A percentile compares a stretch with the other conserved stretches of the same genome.
Evolutionary conservation across 1,284 basidiomycete genomes (phyloP).

Genomic region (Rugosomyces carneus): DNA sequence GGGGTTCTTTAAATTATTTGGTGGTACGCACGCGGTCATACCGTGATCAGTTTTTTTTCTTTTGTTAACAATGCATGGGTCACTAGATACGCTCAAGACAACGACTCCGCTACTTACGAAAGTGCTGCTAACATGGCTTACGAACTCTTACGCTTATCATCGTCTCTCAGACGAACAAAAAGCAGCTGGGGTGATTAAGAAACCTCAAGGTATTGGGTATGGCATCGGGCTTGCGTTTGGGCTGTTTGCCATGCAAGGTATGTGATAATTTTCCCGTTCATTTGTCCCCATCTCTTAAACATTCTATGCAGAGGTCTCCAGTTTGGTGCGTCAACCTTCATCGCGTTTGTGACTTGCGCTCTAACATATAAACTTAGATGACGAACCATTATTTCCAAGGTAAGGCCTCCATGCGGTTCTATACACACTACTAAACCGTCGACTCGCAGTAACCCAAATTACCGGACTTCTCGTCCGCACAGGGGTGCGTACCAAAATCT

Average conservation of each 20-base stretch:
- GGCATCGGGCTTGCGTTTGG: slow-evolving; percentile 51
- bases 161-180: slow-evolving; percentile 32
- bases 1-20: slow-evolving; percentile 47
- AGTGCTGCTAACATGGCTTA: slow-evolving; percentile 58
- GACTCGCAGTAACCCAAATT: slow-evolving; percentile 39
- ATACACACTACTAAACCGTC: too few relatives aligned
- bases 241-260: slow-evolving; percentile 66
- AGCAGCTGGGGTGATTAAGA: slow-evolving; percentile 25
- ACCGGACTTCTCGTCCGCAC: slow-evolving; percentile 48
- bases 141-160: slow-evolving; percentile 44
- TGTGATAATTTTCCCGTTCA: slow-evolving; percentile 9
- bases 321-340: slow-evolving; percentile 33
- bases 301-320: slow-evolving; percentile 36
- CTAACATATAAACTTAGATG: slow-evolving; percentile 25
- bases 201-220: slow-evolving; percentile 46
- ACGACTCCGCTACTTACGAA: slow-evolving; percentile 60
- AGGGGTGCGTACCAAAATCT: slow-evolving; percentile 26
- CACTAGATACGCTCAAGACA: slow-evolving; percentile 49
- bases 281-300: neutral
- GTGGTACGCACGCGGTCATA: slow-evolving; percentile 32
- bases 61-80: neutral
- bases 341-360: neutral
- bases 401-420: too few relatives aligned
- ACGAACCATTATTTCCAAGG: slow-evolving; percentile 47
- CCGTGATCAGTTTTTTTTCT: neutral